A percentile compares a stretch with the other conserved stretches of the same genome.
phyloP scores from a whole-genome alignment of 805 yeast genomes.

The Yarrowia osloensis region DNA sequence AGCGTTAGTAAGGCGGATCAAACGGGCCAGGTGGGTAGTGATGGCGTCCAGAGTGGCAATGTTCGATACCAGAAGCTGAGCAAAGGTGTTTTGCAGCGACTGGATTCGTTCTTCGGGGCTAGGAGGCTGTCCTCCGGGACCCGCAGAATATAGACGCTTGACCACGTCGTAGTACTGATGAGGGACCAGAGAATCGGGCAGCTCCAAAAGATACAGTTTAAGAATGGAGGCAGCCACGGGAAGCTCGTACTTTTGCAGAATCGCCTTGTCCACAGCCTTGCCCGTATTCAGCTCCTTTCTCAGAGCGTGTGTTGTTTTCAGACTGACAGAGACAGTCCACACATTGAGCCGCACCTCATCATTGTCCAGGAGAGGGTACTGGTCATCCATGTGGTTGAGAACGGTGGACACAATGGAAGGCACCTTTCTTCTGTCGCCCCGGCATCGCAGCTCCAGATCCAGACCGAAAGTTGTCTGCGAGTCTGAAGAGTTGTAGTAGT shows the following conservation, averaged over 20 bases:
- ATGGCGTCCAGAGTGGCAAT: slow-evolving; percentile 79
- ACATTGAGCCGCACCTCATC: slow-evolving; percentile 67
- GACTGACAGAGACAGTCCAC: slow-evolving; percentile 69
- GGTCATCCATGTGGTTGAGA: slow-evolving; percentile 64
- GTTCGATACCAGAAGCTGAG: slow-evolving; percentile 67
- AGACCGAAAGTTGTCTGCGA: slow-evolving; percentile 75
- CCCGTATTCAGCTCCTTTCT: slow-evolving; percentile 54
- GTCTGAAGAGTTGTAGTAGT: slow-evolving; percentile 67
- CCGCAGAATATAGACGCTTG: slow-evolving; percentile 62
- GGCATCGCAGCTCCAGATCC: slow-evolving; percentile 67
- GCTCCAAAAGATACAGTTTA: slow-evolving; percentile 72
- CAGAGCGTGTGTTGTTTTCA: slow-evolving; percentile 61
- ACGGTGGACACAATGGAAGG: slow-evolving; percentile 67
- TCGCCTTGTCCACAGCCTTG: slow-evolving; percentile 37
- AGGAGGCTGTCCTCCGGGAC: slow-evolving; percentile 44
- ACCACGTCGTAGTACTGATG: slow-evolving; percentile 64
- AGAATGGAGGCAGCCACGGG: slow-evolving; percentile 66
- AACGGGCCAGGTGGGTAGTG: slow-evolving; percentile 70
- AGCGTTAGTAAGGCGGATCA: slow-evolving; percentile 54
- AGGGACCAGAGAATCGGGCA: slow-evolving; percentile 76
- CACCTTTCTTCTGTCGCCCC: slow-evolving; percentile 70
- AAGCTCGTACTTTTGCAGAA: slow-evolving; percentile 49
- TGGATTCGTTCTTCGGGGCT: slow-evolving; percentile 48
- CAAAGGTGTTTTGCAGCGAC: slow-evolving; percentile 66
- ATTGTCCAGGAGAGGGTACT: slow-evolving; percentile 64